phyloP scores from a whole-genome alignment of 1,284 basidiomycete species.

The Gomphus bonarii region DNA sequence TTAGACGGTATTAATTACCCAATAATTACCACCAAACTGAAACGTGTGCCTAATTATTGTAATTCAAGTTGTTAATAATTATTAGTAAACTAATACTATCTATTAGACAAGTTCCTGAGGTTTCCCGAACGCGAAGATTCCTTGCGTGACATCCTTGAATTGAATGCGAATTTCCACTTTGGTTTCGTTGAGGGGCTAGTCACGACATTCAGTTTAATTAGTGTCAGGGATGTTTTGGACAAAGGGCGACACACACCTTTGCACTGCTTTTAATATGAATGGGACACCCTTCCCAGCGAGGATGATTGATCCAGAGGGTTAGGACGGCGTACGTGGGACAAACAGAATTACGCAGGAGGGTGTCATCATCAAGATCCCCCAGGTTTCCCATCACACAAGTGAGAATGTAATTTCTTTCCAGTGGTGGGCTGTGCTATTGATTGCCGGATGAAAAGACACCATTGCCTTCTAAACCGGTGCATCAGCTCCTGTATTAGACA shows the following conservation, averaged over 20 bases:
- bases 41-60: too few species aligned
- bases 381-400: slow-evolving; percentile 89
- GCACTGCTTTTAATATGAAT: slow-evolving; percentile 92
- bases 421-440: too few species aligned
- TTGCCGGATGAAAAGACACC: too few species aligned
- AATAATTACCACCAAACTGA: too few species aligned
- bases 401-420: too few species aligned
- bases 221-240: too few species aligned
- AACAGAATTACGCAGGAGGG: slow-evolving; percentile 82
- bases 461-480: too few species aligned
- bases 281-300: slow-evolving; percentile 94
- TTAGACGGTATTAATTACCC: too few species aligned
- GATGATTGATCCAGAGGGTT: slow-evolving; percentile 86
- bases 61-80: too few species aligned
- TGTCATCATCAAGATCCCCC: slow-evolving; percentile 95
- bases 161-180: slow-evolving; percentile 96
- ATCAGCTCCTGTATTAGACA: too few species aligned
- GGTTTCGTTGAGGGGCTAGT: slow-evolving; percentile 83
- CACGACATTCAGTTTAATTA: neutral
- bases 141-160: slow-evolving; percentile 91
- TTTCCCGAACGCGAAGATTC: slow-evolving; percentile 97
- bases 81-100: too few species aligned
- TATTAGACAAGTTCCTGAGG: too few species aligned
- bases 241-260: slow-evolving; percentile 55
- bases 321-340: slow-evolving; percentile 91